Evolutionary conservation across 2,329 filamentous ascomycete genomes (phyloP).

Genomic region (Cladosporium austrohemisphaericum): DNA sequence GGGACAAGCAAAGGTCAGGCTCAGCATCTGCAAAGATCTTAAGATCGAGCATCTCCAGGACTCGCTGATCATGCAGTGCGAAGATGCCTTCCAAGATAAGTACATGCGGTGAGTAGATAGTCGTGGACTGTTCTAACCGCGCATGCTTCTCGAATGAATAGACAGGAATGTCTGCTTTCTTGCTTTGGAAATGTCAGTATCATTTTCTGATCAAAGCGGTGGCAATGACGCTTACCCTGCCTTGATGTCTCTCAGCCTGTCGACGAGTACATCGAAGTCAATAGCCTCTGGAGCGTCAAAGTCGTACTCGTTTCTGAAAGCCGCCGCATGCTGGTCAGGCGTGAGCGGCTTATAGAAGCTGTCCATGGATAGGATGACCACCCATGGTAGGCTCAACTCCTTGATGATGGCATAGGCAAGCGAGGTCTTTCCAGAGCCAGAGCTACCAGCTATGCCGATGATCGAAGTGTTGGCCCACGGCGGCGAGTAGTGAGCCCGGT

Average conservation of each 20-base stretch:
- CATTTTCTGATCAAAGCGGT: no score
- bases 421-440: constrained; percentile 92
- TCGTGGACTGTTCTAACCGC: constrained; percentile 71
- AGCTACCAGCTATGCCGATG: constrained; percentile 92
- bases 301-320: constrained; percentile 89
- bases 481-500: constrained; percentile 72
- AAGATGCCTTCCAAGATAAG: constrained; percentile 95
- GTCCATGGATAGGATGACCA: constrained; percentile 97
- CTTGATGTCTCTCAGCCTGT: constrained; percentile 79
- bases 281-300: constrained; percentile 93
- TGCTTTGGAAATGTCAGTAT: constrained; percentile 47
- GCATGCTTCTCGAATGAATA: constrained; percentile 95
- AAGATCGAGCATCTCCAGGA: constrained; percentile 84
- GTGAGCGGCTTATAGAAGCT: constrained; percentile 94
- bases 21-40: constrained; percentile 98
- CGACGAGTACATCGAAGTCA: constrained; percentile 85
- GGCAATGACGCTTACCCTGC: constrained; percentile 87
- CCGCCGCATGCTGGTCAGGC: constrained; percentile 70
- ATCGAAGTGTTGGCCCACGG: constrained; percentile 97
- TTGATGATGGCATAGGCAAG: constrained; percentile 87
- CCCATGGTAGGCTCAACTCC: constrained; percentile 90
- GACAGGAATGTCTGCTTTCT: constrained; percentile 83
- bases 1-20: constrained; percentile 84
- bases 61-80: constrained; percentile 81
- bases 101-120: constrained; percentile 94